Evolutionary conservation across 202 grass and related monocot species (phyloP).

Genomic region (Musa balbisiana): DNA sequence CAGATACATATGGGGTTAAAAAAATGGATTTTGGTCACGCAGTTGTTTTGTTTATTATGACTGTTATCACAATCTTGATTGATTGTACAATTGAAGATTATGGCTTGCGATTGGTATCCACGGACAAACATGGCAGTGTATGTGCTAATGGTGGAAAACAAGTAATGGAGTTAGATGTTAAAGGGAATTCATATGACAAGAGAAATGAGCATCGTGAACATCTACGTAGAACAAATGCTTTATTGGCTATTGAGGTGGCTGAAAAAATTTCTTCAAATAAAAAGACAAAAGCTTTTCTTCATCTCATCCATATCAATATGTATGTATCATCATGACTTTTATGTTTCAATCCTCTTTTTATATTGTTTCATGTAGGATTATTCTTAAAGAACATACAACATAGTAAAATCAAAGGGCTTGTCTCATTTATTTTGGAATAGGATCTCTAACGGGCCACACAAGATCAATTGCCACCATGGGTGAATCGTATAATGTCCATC

Average conservation of each 20-base stretch:
- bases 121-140: neutral
- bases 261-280: conserved; percentile 15
- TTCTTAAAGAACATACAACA: too few species aligned
- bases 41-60: conserved; percentile 12
- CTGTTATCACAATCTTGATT: conserved; percentile 12
- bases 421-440: too few species aligned
- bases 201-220: conserved; percentile 8
- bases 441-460: too few species aligned
- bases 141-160: conserved; percentile 3
- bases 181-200: conserved; percentile 5
- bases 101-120: neutral
- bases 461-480: too few species aligned
- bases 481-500: too few species aligned
- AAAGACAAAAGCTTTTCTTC: conserved; percentile 13
- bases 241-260: conserved; percentile 15
- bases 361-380: neutral
- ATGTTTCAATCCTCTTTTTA: neutral
- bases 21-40: conserved; percentile 16
- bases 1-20: conserved; percentile 7
- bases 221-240: conserved; percentile 6
- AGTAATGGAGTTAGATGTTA: conserved; percentile 11
- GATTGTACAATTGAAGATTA: conserved; percentile 19
- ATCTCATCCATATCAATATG: conserved; percentile 12
- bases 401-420: too few species aligned
- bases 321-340: neutral